Percentiles rank a stretch among this genome's conserved stretches.
Conservation (phyloP, 768 basidiomycete species). For the Gyrodon lividus region DNA sequence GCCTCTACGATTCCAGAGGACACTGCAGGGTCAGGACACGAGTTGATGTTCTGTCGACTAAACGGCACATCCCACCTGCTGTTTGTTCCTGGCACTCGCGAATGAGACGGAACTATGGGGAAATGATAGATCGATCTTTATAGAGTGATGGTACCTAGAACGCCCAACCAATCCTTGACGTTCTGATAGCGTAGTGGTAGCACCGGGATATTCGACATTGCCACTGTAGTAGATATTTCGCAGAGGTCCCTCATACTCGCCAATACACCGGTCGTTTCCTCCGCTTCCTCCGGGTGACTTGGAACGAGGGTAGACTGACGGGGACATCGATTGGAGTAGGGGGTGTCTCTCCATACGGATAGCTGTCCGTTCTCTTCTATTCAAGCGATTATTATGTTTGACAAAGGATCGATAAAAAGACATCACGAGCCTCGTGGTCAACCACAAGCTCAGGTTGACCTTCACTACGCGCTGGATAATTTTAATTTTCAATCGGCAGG, state of each 20-base stretch:
- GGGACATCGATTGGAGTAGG: too few species aligned
- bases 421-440: background rate
- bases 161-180: background rate
- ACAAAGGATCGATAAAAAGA: too few species aligned
- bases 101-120: background rate
- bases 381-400: too few species aligned
- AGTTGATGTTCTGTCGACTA: constrained; percentile 22
- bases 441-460: background rate
- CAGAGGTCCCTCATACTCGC: constrained; percentile 19
- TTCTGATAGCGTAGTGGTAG: background rate
- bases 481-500: too few species aligned
- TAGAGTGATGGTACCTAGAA: background rate
- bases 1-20: background rate
- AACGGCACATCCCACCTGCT: constrained; percentile 16
- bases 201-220: constrained; percentile 20
- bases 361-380: too few species aligned
- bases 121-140: background rate
- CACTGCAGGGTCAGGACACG: constrained; percentile 4
- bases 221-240: constrained; percentile 19
- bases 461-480: too few species aligned
- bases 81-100: constrained; percentile 1
- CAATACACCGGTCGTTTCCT: constrained; percentile 19
- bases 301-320: too few species aligned
- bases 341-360: too few species aligned
- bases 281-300: constrained; percentile 9